These are phyloP conservation scores for Trichoderma citrinoviride DNA, from an alignment of 2,329 filamentous ascomycete species.

Conservation along the genomic window DNA sequence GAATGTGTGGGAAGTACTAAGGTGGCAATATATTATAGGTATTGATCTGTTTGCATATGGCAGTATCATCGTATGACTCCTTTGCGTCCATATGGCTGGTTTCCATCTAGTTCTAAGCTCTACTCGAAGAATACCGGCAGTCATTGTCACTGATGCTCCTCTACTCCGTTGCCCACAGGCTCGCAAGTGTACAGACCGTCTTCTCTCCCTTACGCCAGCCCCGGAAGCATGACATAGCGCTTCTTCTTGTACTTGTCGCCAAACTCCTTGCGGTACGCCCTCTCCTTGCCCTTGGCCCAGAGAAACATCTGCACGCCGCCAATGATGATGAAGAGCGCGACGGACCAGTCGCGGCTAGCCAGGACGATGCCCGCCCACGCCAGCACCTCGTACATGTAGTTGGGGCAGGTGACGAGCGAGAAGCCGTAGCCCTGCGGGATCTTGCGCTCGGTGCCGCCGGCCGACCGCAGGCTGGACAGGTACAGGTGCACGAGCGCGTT, in stretches of 20 bases:
- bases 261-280: slow-evolving; percentile 84
- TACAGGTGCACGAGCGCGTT: slow-evolving; percentile 81
- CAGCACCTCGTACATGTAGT: slow-evolving; percentile 91
- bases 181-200: background rate
- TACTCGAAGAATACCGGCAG: background rate
- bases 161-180: no score
- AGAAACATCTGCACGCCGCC: slow-evolving; percentile 75
- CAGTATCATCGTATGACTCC: background rate
- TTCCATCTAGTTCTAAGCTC: background rate
- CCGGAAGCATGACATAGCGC: slow-evolving; percentile 77
- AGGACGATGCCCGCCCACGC: slow-evolving; percentile 83
- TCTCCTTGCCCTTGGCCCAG: slow-evolving; percentile 93
- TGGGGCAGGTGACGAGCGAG: slow-evolving; percentile 85
- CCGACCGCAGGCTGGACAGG: slow-evolving; percentile 71
- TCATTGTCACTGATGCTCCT: background rate
- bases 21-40: background rate
- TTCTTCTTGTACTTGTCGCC: slow-evolving; percentile 95
- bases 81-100: background rate
- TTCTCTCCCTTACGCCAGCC: slow-evolving; percentile 57
- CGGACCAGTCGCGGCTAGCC: slow-evolving; percentile 74
- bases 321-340: slow-evolving; percentile 71
- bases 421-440: slow-evolving; percentile 88
- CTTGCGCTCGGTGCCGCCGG: slow-evolving; percentile 79
- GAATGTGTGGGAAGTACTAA: background rate
- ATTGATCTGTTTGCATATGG: background rate